Conservation (phyloP, 2,329 filamentous ascomycete genomes). For the Calonectria hawksworthii region DNA sequence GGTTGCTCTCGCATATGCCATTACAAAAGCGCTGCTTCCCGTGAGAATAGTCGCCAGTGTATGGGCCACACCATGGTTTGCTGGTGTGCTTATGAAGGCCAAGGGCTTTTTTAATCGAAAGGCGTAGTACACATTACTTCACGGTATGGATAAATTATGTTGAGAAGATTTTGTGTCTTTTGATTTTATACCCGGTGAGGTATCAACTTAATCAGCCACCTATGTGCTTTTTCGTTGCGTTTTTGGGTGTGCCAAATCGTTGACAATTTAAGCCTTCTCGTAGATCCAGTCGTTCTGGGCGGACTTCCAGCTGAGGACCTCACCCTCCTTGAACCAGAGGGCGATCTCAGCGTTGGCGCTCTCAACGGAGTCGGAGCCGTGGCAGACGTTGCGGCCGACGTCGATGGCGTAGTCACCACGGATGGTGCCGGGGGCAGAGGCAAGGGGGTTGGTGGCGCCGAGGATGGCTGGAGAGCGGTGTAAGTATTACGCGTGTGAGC, state of each 20-base stretch:
- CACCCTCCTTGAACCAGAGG: slow-evolving; percentile 95
- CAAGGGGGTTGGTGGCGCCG: slow-evolving; percentile 98
- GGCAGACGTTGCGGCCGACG: slow-evolving; percentile 97
- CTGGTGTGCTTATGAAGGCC: slow-evolving; percentile 69
- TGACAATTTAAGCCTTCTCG: slow-evolving; percentile 78
- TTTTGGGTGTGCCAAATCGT: slow-evolving; percentile 38
- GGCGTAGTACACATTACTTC: slow-evolving; percentile 34
- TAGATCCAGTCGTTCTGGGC: slow-evolving; percentile 95
- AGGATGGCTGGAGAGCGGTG: slow-evolving; percentile 76
- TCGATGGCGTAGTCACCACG: slow-evolving; percentile 91
- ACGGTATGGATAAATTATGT: slow-evolving; percentile 17
- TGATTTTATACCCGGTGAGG: slow-evolving; percentile 41
- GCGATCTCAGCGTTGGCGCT: slow-evolving; percentile 99
- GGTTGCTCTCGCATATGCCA: slow-evolving; percentile 89
- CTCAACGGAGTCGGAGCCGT: slow-evolving; percentile 99
- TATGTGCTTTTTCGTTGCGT: slow-evolving; percentile 43
- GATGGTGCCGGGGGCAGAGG: slow-evolving; percentile 96
- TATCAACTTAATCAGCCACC: slow-evolving; percentile 40
- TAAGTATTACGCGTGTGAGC: slow-evolving; percentile 27
- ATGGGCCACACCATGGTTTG: slow-evolving; percentile 95
- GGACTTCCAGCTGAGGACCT: slow-evolving; percentile 88
- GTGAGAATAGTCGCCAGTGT: slow-evolving; percentile 82
- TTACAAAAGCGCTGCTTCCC: slow-evolving; percentile 89
- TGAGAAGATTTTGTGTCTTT: slow-evolving; percentile 43
- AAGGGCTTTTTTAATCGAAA: slow-evolving; percentile 49